Evolutionary conservation across 257 asterid genomes (phyloP).

Genomic region (Avicennia marina): DNA sequence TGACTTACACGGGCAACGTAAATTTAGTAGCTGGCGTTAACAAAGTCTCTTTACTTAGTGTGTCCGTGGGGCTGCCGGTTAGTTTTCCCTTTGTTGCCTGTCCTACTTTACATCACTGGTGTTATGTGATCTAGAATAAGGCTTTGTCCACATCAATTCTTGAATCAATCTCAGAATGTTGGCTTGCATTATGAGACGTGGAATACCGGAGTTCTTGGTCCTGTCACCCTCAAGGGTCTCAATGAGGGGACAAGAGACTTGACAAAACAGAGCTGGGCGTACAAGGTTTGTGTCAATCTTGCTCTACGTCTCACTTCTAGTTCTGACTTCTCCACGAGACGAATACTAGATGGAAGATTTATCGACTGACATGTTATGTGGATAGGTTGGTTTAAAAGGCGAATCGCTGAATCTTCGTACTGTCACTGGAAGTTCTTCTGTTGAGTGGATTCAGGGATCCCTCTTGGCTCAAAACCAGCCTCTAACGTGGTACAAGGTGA

Average conservation of each 20-base stretch:
- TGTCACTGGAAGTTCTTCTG: constrained; percentile 65
- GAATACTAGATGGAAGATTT: too few species aligned
- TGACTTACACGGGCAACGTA: constrained; percentile 45
- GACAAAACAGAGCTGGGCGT: constrained; percentile 76
- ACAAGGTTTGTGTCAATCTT: constrained; percentile 38
- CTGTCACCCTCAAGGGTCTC: constrained; percentile 68
- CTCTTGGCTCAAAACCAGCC: constrained; percentile 67
- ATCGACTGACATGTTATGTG: neutral
- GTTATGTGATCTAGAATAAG: neutral
- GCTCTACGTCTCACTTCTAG: too few species aligned
- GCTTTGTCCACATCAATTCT: neutral
- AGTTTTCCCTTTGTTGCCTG: constrained; percentile 22
- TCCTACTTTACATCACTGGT: neutral
- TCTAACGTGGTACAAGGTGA: constrained; percentile 98
- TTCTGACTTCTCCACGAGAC: too few species aligned
- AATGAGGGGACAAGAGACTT: constrained; percentile 76
- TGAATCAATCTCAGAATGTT: constrained; percentile 48
- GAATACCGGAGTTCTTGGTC: constrained; percentile 89
- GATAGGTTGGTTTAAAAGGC: constrained; percentile 78
- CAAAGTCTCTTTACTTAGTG: constrained; percentile 84
- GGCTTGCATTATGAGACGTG: constrained; percentile 74
- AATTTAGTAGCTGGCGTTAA: constrained; percentile 65
- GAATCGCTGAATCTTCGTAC: constrained; percentile 53
- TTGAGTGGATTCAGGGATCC: constrained; percentile 65
- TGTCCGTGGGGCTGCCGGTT: constrained; percentile 80